These are phyloP conservation scores for Sporothrix globosa DNA, from an alignment of 2,329 filamentous ascomycete species.

Conservation along the genomic window DNA sequence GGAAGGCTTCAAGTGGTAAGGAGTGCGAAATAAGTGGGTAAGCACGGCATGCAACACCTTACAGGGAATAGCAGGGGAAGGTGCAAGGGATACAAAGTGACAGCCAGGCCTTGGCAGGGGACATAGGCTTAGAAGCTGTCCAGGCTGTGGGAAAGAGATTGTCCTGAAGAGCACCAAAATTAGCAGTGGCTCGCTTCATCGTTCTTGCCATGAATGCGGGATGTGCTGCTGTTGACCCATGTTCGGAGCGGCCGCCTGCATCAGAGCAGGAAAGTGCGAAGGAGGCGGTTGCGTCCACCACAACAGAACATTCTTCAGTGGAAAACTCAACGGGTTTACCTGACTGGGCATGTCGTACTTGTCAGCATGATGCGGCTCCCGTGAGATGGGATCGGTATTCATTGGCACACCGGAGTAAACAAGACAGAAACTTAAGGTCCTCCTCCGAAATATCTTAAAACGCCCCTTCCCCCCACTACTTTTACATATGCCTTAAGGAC, in stretches of 20 bases:
- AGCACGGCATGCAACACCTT: neutral
- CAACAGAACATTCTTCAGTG: constrained; percentile 7
- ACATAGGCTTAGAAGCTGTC: constrained; percentile 1
- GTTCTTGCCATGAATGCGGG: neutral
- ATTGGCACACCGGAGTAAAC: neutral
- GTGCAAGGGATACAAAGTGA: neutral
- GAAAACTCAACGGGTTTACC: neutral
- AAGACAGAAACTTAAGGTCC: no score
- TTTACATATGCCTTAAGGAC: neutral
- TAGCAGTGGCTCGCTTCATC: neutral
- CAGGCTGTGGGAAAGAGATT: neutral
- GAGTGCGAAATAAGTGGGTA: constrained; percentile 7
- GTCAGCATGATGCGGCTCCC: neutral
- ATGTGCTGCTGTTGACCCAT: neutral
- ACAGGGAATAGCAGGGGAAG: constrained; percentile 16
- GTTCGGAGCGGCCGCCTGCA: neutral
- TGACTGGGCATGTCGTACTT: neutral
- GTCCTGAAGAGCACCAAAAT: neutral
- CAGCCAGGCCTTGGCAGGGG: neutral
- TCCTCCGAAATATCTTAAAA: neutral
- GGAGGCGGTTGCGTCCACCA: neutral
- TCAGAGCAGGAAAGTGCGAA: neutral
- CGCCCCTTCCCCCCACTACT: neutral
- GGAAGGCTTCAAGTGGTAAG: neutral
- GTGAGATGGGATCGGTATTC: constrained; percentile 17